Evolutionary conservation across 1,139 yeast genomes (phyloP).

Genomic region (Kodamaea derodonti): DNA sequence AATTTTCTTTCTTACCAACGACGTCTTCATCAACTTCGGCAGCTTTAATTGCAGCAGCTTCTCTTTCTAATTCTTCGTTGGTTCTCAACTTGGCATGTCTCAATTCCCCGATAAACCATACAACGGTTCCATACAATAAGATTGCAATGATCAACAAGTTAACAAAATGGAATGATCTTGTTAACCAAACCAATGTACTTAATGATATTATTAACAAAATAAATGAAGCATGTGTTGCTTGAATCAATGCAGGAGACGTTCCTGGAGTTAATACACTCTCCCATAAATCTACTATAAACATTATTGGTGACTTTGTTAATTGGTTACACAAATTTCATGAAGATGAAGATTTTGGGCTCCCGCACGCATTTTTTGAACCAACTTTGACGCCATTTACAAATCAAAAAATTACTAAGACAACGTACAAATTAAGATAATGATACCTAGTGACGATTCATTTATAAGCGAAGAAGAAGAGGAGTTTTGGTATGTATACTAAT

Average conservation of each 20-base stretch:
- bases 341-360: neutral
- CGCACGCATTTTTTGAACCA: conserved; percentile 11
- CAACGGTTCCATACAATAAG: conserved; percentile 70
- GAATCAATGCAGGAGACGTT: conserved; percentile 77
- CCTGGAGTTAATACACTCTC: conserved; percentile 93
- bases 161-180: conserved; percentile 72
- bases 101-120: conserved; percentile 84
- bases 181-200: conserved; percentile 53
- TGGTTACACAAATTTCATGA: too few relatives aligned
- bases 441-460: conserved; percentile 44
- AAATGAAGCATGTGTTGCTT: conserved; percentile 76
- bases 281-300: conserved; percentile 74
- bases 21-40: conserved; percentile 1
- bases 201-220: conserved; percentile 51
- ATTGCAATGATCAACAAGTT: conserved; percentile 67
- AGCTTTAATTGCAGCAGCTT: conserved; percentile 7
- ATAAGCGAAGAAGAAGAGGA: conserved; percentile 82
- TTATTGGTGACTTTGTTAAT: conserved; percentile 16
- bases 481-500: conserved; percentile 45
- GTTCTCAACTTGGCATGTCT: conserved; percentile 47
- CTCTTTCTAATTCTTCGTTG: conserved; percentile 30
- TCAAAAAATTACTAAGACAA: too few relatives aligned
- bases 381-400: conserved; percentile 4
- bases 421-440: too few relatives aligned
- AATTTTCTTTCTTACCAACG: conserved; percentile 1